Percentiles rank a stretch among this genome's conserved stretches.
These are phyloP conservation scores for Exophiala sideris DNA, from an alignment of 2,329 filamentous ascomycete species.

Conservation along the genomic window DNA sequence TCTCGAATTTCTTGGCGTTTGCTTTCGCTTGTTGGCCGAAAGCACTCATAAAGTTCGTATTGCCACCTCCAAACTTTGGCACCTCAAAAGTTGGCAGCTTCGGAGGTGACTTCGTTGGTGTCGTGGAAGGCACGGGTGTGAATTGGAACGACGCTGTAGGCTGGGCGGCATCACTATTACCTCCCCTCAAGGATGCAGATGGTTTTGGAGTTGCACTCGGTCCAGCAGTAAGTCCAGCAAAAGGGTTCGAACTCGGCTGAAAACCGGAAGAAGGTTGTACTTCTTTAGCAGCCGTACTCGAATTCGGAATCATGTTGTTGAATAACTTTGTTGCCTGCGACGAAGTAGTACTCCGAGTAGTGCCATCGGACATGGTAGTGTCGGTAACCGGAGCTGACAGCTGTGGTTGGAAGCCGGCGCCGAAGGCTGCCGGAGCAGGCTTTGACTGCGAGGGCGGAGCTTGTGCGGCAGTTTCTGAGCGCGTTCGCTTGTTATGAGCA, in stretches of 20 bases:
- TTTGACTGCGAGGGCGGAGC: background rate
- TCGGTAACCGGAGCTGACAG: background rate
- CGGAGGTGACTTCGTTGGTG: slow-evolving; percentile 25
- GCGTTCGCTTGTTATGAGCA: slow-evolving; percentile 28
- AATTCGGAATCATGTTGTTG: slow-evolving; percentile 6
- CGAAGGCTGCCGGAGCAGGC: background rate
- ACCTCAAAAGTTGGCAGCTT: slow-evolving; percentile 27
- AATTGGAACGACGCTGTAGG: slow-evolving; percentile 1
- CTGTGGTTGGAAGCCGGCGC: background rate
- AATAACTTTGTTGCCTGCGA: slow-evolving; percentile 2
- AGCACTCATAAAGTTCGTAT: slow-evolving; percentile 40
- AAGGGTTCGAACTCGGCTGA: slow-evolving; percentile 3
- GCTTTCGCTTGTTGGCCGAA: slow-evolving; percentile 37
- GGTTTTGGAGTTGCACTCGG: slow-evolving; percentile 7
- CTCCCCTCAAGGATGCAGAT: slow-evolving; percentile 7
- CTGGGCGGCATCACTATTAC: background rate
- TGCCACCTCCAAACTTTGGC: slow-evolving; percentile 35
- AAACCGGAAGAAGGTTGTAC: background rate
- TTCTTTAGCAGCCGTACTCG: background rate
- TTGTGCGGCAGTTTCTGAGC: slow-evolving; percentile 8
- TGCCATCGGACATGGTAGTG: background rate
- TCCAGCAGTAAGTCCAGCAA: background rate
- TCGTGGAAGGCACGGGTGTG: slow-evolving; percentile 17
- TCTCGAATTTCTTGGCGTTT: slow-evolving; percentile 39
- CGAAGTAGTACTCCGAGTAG: background rate